Conservation (phyloP, 176 grass and related monocot species). For the Triticum turgidum region DNA sequence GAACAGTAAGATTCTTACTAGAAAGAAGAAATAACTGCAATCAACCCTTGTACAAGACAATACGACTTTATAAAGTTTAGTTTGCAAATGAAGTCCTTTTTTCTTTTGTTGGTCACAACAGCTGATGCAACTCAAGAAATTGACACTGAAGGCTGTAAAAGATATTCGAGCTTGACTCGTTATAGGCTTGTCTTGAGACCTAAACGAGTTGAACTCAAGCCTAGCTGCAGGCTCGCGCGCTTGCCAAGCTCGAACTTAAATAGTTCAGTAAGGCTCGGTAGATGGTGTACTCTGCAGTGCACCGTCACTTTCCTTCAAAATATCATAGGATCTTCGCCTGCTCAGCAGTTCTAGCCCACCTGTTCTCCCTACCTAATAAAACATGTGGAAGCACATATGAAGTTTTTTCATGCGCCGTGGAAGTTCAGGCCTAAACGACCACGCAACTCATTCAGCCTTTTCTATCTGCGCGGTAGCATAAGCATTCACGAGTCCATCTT, state of each 20-base stretch:
- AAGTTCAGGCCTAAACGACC: too few species aligned
- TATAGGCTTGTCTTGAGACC: not conserved
- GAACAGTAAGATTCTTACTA: not conserved
- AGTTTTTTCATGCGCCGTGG: too few species aligned
- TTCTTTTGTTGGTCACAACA: slow-evolving; percentile 5
- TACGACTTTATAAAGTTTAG: not conserved
- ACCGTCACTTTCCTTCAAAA: not conserved
- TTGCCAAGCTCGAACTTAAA: not conserved
- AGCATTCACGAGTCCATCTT: not conserved
- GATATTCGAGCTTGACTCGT: not conserved
- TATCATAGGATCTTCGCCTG: not conserved
- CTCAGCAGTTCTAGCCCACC: too few species aligned
- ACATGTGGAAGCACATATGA: too few species aligned
- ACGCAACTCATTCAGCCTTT: too few species aligned
- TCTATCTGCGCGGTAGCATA: not conserved
- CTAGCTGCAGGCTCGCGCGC: not conserved
- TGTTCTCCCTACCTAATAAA: too few species aligned
- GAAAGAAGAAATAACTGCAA: slow-evolving; percentile 19
- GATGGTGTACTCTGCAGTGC: not conserved
- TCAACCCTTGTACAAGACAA: not conserved
- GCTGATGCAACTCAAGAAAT: not conserved
- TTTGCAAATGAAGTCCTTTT: not conserved
- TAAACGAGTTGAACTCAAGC: not conserved
- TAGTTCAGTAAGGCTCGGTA: not conserved
- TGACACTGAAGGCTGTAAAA: not conserved